Evolutionary conservation across 176 grass and related monocot species (phyloP).

Genomic region (Oryza glaberrima): DNA sequence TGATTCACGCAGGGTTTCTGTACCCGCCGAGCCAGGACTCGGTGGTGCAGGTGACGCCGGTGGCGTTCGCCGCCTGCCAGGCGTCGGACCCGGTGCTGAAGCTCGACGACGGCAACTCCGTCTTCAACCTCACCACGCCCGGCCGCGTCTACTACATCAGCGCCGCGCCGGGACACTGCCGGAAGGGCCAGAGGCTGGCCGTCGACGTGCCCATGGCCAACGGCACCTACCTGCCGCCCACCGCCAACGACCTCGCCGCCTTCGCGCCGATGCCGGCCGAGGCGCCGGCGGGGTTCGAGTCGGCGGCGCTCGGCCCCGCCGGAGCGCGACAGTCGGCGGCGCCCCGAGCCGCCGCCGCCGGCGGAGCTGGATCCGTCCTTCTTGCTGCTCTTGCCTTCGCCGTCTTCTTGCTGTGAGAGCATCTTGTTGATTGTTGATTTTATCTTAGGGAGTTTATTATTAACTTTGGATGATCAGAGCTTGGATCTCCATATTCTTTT

Average conservation of each 20-base stretch:
- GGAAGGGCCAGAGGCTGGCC: conserved; percentile 74
- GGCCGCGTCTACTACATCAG: conserved; percentile 74
- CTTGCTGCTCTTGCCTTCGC: not conserved
- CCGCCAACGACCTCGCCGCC: conserved; percentile 35
- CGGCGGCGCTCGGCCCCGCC: conserved; percentile 39
- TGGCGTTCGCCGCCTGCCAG: conserved; percentile 65
- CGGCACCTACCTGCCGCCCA: conserved; percentile 57
- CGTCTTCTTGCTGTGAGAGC: conserved; percentile 16
- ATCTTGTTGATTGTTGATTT: not conserved
- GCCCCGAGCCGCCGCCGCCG: not conserved
- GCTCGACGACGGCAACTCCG: conserved; percentile 79
- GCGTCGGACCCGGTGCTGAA: conserved; percentile 48
- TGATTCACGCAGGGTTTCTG: conserved; percentile 61
- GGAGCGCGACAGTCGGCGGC: conserved; percentile 20
- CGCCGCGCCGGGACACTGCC: conserved; percentile 56
- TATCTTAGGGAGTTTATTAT: not conserved
- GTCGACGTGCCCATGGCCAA: conserved; percentile 73
- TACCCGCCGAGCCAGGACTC: conserved; percentile 72
- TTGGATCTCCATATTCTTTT: conserved; percentile 6
- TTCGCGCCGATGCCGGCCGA: conserved; percentile 29
- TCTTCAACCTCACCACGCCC: conserved; percentile 78
- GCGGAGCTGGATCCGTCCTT: conserved; percentile 15
- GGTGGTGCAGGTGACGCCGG: conserved; percentile 61
- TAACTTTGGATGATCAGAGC: conserved; percentile 15
- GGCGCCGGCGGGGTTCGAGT: not conserved